phyloP scores from a whole-genome alignment of 1,284 basidiomycete species.

The Cryptococcus depauperatus region DNA sequence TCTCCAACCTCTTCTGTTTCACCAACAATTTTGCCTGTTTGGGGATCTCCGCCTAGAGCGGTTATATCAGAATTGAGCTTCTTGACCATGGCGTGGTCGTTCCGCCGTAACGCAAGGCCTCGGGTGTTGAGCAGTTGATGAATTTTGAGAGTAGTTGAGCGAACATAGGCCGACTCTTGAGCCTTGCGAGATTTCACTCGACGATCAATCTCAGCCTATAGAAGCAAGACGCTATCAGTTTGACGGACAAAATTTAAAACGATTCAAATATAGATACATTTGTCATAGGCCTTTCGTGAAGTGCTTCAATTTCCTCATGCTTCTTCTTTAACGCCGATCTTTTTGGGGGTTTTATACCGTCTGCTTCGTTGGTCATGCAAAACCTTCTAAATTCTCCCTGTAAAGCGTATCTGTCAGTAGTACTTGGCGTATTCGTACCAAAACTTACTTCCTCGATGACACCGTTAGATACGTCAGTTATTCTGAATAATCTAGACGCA shows the following conservation, averaged over 20 bases:
- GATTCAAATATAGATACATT: conserved; percentile 66
- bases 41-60: conserved; percentile 47
- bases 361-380: conserved; percentile 48
- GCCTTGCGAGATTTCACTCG: conserved; percentile 53
- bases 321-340: conserved; percentile 61
- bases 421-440: background rate
- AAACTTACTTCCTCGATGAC: conserved; percentile 54
- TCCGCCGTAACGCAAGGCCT: conserved; percentile 61
- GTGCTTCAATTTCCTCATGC: conserved; percentile 53
- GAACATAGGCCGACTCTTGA: conserved; percentile 20
- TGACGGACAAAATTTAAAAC: conserved; percentile 1
- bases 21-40: conserved; percentile 1
- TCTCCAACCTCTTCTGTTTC: conserved; percentile 22
- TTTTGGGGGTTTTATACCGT: conserved; percentile 59
- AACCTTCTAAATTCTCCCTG: conserved; percentile 70
- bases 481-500: conserved; percentile 53
- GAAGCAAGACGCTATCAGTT: conserved; percentile 27
- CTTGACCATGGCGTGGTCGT: conserved; percentile 56
- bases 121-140: conserved; percentile 50
- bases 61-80: conserved; percentile 57
- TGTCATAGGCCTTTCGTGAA: conserved; percentile 58
- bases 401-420: background rate
- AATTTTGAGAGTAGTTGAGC: conserved; percentile 43
- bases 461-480: conserved; percentile 75
- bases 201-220: conserved; percentile 55